Percentiles rank a stretch among this genome's conserved stretches.
phyloP scores from a whole-genome alignment of 140 eudicot species.

The Senecio squalidus region DNA sequence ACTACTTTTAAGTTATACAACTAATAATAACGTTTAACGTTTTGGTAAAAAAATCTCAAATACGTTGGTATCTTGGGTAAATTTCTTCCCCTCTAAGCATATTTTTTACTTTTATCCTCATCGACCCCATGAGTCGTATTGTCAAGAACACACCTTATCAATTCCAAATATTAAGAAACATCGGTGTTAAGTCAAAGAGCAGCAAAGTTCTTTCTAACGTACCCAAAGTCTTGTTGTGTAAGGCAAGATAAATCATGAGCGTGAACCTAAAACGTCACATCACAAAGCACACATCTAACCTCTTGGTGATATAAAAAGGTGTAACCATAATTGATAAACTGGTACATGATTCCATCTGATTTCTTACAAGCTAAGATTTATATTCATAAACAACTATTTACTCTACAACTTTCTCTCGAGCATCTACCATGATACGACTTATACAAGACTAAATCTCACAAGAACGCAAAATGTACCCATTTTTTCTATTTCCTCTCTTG shows the following conservation, averaged over 20 bases:
- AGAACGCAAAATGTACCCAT: background rate
- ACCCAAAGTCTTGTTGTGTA: background rate
- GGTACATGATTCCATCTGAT: background rate
- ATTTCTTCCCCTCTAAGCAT: too few species aligned
- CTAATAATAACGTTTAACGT: too few species aligned
- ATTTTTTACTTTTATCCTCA: too few species aligned
- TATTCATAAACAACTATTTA: background rate
- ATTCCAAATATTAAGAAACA: too few species aligned
- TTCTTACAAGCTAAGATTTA: background rate
- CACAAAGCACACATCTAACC: background rate
- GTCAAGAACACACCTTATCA: too few species aligned
- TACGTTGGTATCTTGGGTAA: too few species aligned
- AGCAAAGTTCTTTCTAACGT: background rate
- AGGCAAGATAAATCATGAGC: background rate
- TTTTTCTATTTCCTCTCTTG: background rate
- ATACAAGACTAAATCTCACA: background rate
- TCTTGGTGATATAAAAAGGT: background rate
- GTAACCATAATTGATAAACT: background rate
- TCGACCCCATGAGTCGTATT: too few species aligned
- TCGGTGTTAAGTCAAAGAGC: too few species aligned
- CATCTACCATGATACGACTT: background rate
- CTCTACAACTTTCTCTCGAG: background rate
- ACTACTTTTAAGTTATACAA: too few species aligned
- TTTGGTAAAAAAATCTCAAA: too few species aligned
- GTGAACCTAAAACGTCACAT: background rate